Evolutionary conservation across 2,329 filamentous ascomycete genomes (phyloP), one percentile per base, ranked within the genome.

Genomic region (Fusarium sp.): DNA sequence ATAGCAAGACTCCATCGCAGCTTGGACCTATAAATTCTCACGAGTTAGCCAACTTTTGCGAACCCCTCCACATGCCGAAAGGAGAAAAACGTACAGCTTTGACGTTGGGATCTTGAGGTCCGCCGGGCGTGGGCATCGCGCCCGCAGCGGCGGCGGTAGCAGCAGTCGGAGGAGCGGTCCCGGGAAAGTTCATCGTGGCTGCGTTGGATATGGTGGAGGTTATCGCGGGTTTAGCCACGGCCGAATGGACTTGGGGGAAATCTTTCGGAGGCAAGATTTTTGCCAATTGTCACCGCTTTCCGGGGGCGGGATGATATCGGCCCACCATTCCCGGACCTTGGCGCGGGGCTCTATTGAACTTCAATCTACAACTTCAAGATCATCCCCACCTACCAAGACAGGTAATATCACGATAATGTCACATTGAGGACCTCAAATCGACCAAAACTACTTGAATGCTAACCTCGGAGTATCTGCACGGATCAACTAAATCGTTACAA

Each of bases 1-100:
- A 27, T 93, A 91, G 82, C 97, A 99, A 37, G 94, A 97, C 84
- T 98, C 95, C 94, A 98, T 98, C 50, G 91, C 91, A 27, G 87
- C 84, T 88, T 95, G 91, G 86, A 98, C 93, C 94, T 97, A 37
- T 34, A 54, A 56, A n/a, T 70, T 45, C 67, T 50, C 63, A n/a
- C 27, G 6, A 45, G 48, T 71, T 66, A 67, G 60, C 48, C 18
- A 48, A 54, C 16, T 23, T 23, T 23, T 60, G 34, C 57, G 60
- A 37, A 8, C 62, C 62, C 60, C 48, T 30, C 37, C 14, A 37
- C 34, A 16, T 37, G 45, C 43, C 48, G 41, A 34, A 5, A 14
- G 14, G 41, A 4, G 56, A 6, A 59, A 6, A 61, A 81, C 85
- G 61, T 80, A 88, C 86, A 64, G 84, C 84, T 73, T 89, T 89